Conservation (phyloP, 1,139 yeast species). For the Yamadazyma kanchanaburiensis region DNA sequence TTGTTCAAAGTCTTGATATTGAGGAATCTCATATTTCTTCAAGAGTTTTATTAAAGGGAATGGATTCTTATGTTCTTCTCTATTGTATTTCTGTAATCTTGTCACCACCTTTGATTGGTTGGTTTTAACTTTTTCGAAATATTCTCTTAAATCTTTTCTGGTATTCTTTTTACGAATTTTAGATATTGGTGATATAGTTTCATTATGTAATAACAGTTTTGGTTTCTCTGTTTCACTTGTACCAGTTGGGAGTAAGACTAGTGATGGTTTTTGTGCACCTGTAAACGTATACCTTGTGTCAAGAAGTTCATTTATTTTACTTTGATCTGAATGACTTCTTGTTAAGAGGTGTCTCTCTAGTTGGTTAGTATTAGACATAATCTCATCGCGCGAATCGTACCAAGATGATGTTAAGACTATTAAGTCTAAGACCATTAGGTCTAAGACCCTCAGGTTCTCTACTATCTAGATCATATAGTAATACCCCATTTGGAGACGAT, state of each 20-base stretch:
- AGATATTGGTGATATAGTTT: constrained; percentile 5
- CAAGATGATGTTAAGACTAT: too few species aligned
- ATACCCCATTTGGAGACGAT: constrained; percentile 41
- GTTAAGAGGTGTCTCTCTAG: constrained; percentile 53
- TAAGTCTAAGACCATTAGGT: too few species aligned
- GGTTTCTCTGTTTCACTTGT: constrained; percentile 14
- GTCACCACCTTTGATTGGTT: constrained; percentile 37
- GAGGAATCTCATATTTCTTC: constrained; percentile 40
- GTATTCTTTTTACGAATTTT: constrained; percentile 26
- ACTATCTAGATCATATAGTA: too few species aligned
- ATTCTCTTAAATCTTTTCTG: constrained; percentile 42
- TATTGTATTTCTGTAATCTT: constrained; percentile 27
- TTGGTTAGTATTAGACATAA: constrained; percentile 20
- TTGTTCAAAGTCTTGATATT: constrained; percentile 49
- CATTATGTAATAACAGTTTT: constrained; percentile 16
- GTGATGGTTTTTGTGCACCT: constrained; percentile 60
- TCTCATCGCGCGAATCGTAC: background rate
- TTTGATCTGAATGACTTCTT: constrained; percentile 43
- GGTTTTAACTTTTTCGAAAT: constrained; percentile 32
- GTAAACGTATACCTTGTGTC: constrained; percentile 52
- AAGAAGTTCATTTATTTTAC: constrained; percentile 46
- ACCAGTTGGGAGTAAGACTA: constrained; percentile 41
- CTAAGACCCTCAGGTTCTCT: constrained; percentile 1
- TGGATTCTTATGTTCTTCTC: constrained; percentile 13
- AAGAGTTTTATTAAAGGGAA: constrained; percentile 27